Base-by-base conservation (phyloP, 2,329 filamentous ascomycete species). In the Calonectria hongkongensis region DNA sequence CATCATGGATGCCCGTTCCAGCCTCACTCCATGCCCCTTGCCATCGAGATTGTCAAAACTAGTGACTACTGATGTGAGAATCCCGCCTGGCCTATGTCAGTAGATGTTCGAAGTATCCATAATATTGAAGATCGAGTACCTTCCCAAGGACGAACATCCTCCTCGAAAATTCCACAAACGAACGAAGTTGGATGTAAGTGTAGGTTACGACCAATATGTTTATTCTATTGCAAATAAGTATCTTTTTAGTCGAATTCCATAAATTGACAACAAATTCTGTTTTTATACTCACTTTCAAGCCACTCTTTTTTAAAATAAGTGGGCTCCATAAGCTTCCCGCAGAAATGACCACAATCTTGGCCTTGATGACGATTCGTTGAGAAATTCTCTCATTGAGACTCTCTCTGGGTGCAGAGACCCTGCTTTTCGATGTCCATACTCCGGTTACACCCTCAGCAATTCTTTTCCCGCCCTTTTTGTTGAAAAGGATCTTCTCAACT, bases 381-480 rank as follows among this genome's bases (percentile, higher is more conserved):
- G 30, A 33, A 9, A 33, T 33, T 9, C 30, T 33, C 9, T 33
- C 30, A 33, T 9, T 33, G 30, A 9, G 9, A 33, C 9, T 33
- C 9, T 33, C 30, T 9, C 30, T 9, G 30, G 5, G 5, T 33
- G 30, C 9, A 5, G 30, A 33, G 30, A 33, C 30, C 9, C 16
- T 45, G 27, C n/a, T 45, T 27, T 9, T 68, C 0, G 93, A 92
- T 1, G 88, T 90, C 94, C 94, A 97, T 3, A 85, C 87, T 1
- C 94, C 95, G 65, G 89, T 83, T 0, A 97, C 88, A 0, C 94
- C 95, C 0, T 87, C 88, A 0, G 93, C 94, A 3, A 87, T 86
- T 74, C 87, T 90, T 5, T 82, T 84, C 0, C 82, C 81, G 10
- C 81, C 82, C 3, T 80, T 80, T 30, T 88, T 84, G 27, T 91